These are phyloP conservation scores for Alternaria panax DNA, from an alignment of 2,329 filamentous ascomycete genomes.

Conservation along the genomic window DNA sequence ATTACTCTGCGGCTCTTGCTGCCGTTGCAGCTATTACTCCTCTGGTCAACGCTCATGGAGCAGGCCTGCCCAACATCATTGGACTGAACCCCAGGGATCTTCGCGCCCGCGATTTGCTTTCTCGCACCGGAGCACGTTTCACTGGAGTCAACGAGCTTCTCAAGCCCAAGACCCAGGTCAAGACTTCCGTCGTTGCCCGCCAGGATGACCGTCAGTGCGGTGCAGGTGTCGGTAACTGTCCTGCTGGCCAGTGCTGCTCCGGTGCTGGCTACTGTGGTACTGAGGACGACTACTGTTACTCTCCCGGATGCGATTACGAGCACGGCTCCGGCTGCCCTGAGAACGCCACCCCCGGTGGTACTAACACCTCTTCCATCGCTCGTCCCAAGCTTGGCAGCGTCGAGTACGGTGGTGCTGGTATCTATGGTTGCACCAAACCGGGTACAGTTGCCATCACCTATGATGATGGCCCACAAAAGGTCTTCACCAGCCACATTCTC, in stretches of 20 bases:
- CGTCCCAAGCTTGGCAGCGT: constrained; percentile 63
- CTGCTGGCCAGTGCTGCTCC: constrained; percentile 48
- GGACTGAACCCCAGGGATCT: constrained; percentile 47
- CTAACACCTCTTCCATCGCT: constrained; percentile 61
- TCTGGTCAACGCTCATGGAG: constrained; percentile 42
- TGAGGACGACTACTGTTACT: constrained; percentile 64
- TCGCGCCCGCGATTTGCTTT: constrained; percentile 44
- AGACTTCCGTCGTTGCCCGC: constrained; percentile 32
- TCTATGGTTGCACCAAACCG: constrained; percentile 61
- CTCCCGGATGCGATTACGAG: constrained; percentile 68
- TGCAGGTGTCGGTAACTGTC: constrained; percentile 37
- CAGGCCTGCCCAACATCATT: constrained; percentile 41
- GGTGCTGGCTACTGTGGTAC: constrained; percentile 59
- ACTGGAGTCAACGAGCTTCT: constrained; percentile 29
- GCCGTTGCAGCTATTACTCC: constrained; percentile 40
- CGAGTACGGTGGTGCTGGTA: constrained; percentile 63
- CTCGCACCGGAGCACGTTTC: constrained; percentile 35
- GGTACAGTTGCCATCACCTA: constrained; percentile 71
- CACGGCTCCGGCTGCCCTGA: constrained; percentile 69
- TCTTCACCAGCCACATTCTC: constrained; percentile 67
- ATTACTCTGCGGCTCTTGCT: constrained; percentile 43
- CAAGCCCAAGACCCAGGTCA: constrained; percentile 14
- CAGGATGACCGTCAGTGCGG: constrained; percentile 48
- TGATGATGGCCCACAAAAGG: constrained; percentile 68
- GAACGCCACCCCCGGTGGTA: constrained; percentile 62